Conservation (phyloP, 257 asterid genomes). For the Plantago elongata region DNA sequence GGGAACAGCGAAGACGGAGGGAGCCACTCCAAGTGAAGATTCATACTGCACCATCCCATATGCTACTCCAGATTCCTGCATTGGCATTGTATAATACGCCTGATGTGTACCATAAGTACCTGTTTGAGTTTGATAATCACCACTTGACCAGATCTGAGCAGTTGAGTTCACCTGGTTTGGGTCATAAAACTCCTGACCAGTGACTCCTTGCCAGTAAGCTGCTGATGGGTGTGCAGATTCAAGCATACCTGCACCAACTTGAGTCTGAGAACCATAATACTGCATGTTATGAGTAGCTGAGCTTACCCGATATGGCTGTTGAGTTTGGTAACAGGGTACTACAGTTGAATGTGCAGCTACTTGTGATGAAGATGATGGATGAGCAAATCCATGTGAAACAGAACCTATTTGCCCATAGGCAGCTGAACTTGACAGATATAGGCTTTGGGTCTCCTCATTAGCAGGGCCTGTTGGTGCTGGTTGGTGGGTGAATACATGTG, state of each 20-base stretch:
- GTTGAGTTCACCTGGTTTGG: slow-evolving; percentile 1
- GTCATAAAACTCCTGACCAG: not conserved
- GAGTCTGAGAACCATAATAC: not conserved
- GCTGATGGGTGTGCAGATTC: slow-evolving; percentile 1
- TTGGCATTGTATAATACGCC: not conserved
- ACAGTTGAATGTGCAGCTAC: not conserved
- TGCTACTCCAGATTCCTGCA: not conserved
- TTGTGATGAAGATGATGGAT: not conserved
- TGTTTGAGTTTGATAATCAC: not conserved
- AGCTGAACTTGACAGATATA: no score
- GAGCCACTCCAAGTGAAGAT: not conserved
- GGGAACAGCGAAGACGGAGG: no score
- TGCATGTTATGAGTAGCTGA: no score
- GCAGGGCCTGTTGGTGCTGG: no score
- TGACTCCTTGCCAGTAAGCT: not conserved
- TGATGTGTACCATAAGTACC: not conserved
- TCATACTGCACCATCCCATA: not conserved
- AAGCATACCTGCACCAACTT: not conserved
- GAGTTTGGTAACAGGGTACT: not conserved
- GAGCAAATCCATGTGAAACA: no score
- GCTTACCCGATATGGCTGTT: no score
- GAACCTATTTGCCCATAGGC: no score
- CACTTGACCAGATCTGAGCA: not conserved
- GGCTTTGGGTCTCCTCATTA: no score
- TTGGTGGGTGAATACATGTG: no score